Percentiles rank a stretch among this genome's conserved stretches.
Conservation (phyloP, 805 yeast genomes). For the Wickerhamomyces sydowiorum region DNA sequence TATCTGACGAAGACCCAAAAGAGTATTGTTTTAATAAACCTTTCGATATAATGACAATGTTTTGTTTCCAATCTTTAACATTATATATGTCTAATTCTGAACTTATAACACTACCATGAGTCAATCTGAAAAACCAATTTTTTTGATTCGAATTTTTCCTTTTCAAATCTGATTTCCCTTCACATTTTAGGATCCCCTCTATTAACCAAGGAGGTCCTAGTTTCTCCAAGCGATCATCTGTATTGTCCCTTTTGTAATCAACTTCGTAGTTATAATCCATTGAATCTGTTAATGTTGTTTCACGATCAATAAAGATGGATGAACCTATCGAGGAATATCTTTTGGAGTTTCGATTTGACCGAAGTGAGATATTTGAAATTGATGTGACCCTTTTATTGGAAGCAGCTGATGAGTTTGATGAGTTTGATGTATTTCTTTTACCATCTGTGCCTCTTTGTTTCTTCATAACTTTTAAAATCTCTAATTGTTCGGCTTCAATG, state of each 20-base stretch:
- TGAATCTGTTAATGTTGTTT: conserved; percentile 4
- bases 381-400: neutral
- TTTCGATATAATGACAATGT: conserved; percentile 43
- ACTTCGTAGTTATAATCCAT: conserved; percentile 22
- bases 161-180: neutral
- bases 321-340: conserved; percentile 23
- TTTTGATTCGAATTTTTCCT: conserved; percentile 7
- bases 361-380: conserved; percentile 14
- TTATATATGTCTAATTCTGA: conserved; percentile 26
- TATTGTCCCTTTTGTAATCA: conserved; percentile 33
- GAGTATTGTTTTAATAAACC: conserved; percentile 43
- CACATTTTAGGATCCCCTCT: conserved; percentile 55
- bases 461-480: conserved; percentile 7
- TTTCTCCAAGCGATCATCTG: conserved; percentile 56
- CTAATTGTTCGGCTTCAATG: conserved; percentile 22
- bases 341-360: conserved; percentile 15
- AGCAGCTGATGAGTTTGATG: conserved; percentile 1
- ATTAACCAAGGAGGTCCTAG: conserved; percentile 76
- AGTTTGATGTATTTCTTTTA: conserved; percentile 2
- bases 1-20: conserved; percentile 23
- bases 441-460: neutral
- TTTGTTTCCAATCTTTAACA: conserved; percentile 26
- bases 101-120: conserved; percentile 8
- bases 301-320: conserved; percentile 5
- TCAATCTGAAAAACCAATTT: conserved; percentile 19